A percentile compares a stretch with the other conserved stretches of the same genome.
phyloP scores from a whole-genome alignment of 1,284 basidiomycete genomes.

The Ganoderma sinense region DNA sequence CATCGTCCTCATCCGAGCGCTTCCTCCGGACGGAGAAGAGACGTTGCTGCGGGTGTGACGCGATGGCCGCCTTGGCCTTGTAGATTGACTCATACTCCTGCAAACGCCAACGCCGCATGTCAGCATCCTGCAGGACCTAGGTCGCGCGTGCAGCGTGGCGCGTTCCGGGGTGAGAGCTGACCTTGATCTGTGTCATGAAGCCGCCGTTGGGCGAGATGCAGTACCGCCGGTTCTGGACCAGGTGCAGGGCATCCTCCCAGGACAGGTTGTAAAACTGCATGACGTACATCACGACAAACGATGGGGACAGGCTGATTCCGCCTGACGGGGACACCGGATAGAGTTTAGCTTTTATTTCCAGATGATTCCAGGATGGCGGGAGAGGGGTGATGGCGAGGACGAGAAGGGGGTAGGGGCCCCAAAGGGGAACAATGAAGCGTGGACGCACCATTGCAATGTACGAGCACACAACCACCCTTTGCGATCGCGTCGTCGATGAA shows the following conservation, averaged over 20 bases:
- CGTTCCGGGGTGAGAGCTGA: constrained; percentile 39
- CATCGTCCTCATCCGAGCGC: constrained; percentile 68
- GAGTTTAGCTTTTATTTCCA: neutral
- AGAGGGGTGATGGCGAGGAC: neutral
- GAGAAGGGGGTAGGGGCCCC: neutral
- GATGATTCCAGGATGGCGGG: neutral
- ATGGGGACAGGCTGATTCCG: constrained; percentile 87
- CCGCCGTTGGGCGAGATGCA: constrained; percentile 91
- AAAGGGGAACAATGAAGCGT: neutral
- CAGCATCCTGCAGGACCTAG: neutral
- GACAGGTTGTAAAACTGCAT: constrained; percentile 85
- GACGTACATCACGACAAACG: constrained; percentile 92
- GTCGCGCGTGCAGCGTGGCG: neutral
- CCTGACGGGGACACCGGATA: constrained; percentile 50
- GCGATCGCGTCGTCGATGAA: constrained; percentile 83
- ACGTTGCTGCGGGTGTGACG: constrained; percentile 55
- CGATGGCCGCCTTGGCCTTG: constrained; percentile 73
- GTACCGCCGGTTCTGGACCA: constrained; percentile 90
- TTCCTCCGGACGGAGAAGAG: constrained; percentile 65
- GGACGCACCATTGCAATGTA: constrained; percentile 87
- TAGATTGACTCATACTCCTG: constrained; percentile 93
- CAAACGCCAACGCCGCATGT: neutral
- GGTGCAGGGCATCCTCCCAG: constrained; percentile 85
- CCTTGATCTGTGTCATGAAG: constrained; percentile 89
- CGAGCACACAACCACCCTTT: constrained; percentile 80